Conservation (phyloP, 805 yeast species). For the Candida mattraensis region DNA sequence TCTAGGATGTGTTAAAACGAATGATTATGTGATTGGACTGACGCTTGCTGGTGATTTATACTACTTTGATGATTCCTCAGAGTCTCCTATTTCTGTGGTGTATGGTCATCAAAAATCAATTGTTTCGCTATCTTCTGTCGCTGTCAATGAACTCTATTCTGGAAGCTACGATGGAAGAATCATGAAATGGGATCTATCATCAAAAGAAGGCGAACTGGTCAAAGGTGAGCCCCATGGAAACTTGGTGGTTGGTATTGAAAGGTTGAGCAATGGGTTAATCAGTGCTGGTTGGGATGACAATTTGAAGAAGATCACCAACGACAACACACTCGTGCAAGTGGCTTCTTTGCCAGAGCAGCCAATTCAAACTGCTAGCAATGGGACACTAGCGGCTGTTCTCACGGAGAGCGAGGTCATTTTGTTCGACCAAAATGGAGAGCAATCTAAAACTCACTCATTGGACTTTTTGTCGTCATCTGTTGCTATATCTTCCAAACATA, state of each 20-base stretch:
- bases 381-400: conserved; percentile 41
- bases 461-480: conserved; percentile 45
- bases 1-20: conserved; percentile 75
- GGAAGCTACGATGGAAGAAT: conserved; percentile 86
- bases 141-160: conserved; percentile 37
- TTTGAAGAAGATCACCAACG: conserved; percentile 41
- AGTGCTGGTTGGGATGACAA: conserved; percentile 87
- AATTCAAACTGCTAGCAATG: conserved; percentile 38
- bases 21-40: conserved; percentile 58
- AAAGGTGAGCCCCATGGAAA: conserved; percentile 57
- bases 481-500: conserved; percentile 40
- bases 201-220: conserved; percentile 37
- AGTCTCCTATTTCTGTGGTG: conserved; percentile 41
- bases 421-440: conserved; percentile 33
- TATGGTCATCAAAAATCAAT: conserved; percentile 83
- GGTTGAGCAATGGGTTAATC: conserved; percentile 27
- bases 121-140: conserved; percentile 50
- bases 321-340: conserved; percentile 25
- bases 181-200: conserved; percentile 51
- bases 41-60: conserved; percentile 72
- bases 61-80: conserved; percentile 46
- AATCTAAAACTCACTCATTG: conserved; percentile 32
- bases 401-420: conserved; percentile 43
- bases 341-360: conserved; percentile 50
- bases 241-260: conserved; percentile 55